Percentiles rank a stretch among this genome's conserved stretches.
Evolutionary conservation across 768 basidiomycete genomes (phyloP).

Genomic region (Lactarius tabidus): DNA sequence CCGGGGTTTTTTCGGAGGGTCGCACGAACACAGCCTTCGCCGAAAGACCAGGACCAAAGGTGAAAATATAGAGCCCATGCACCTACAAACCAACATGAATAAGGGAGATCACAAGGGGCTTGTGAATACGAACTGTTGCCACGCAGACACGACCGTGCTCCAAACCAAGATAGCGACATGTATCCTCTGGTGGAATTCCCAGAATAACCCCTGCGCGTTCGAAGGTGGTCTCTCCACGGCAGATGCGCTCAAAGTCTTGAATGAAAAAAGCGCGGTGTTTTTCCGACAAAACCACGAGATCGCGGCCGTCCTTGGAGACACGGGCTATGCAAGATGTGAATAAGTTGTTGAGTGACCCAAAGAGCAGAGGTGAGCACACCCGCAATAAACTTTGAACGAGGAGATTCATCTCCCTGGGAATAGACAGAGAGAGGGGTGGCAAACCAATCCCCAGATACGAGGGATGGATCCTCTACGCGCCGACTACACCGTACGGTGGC

Average conservation of each 20-base stretch:
- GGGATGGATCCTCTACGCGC: conserved; percentile 3
- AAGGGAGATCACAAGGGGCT: not conserved
- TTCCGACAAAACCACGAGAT: conserved; percentile 32
- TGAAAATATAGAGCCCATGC: conserved; percentile 1
- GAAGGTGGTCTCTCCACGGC: conserved; percentile 2
- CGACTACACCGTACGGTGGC: not conserved
- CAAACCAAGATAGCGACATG: conserved; percentile 1
- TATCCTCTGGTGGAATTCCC: not conserved
- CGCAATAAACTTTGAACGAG: not conserved
- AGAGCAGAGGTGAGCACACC: not conserved
- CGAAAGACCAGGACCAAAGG: conserved; percentile 1
- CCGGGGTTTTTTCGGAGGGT: not conserved
- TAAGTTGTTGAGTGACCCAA: not conserved
- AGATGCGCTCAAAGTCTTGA: conserved; percentile 32
- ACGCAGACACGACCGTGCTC: conserved; percentile 12
- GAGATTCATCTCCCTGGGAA: not conserved
- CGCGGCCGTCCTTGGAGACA: conserved; percentile 34
- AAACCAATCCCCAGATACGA: not conserved
- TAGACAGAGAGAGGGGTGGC: not conserved
- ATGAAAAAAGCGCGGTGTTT: conserved; percentile 31
- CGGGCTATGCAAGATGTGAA: conserved; percentile 30
- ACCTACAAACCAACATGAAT: not conserved
- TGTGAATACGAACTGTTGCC: conserved; percentile 7
- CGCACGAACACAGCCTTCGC: not conserved
- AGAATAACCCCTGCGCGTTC: not conserved